Evolutionary conservation across 805 yeast species (phyloP).

Genomic region (Saturnispora kantuleensis): DNA sequence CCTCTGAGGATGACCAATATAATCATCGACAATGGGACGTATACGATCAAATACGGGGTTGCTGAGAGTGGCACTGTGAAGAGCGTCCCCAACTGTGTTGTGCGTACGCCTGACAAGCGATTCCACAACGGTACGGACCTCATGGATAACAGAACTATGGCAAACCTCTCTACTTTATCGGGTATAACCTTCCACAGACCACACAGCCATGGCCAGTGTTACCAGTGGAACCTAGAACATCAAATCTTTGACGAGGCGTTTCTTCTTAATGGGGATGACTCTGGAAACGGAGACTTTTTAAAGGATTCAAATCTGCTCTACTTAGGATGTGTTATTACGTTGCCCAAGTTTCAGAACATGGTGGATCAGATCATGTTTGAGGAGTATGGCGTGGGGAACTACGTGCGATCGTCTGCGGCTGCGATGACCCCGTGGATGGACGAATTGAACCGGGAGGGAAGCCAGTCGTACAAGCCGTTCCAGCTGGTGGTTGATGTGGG

Average conservation of each 20-base stretch:
- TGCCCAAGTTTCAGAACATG: conserved; percentile 72
- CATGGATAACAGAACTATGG: conserved; percentile 25
- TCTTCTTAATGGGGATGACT: conserved; percentile 27
- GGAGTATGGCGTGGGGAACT: conserved; percentile 71
- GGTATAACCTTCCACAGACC: conserved; percentile 73
- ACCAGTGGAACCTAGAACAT: conserved; percentile 85
- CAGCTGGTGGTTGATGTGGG: conserved; percentile 83
- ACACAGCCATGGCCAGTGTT: conserved; percentile 76
- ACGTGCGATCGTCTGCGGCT: conserved; percentile 57
- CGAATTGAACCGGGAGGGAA: not conserved
- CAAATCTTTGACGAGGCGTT: conserved; percentile 84
- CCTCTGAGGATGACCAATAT: conserved; percentile 25
- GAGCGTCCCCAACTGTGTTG: conserved; percentile 57
- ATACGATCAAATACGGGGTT: conserved; percentile 60
- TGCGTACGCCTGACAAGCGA: conserved; percentile 66
- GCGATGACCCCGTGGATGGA: conserved; percentile 50
- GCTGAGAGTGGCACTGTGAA: conserved; percentile 34
- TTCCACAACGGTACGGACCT: conserved; percentile 66
- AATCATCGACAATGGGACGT: conserved; percentile 86
- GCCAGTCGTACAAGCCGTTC: conserved; percentile 37
- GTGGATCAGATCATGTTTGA: conserved; percentile 91
- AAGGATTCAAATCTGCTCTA: conserved; percentile 50
- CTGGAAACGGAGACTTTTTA: conserved; percentile 30
- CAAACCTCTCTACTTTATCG: conserved; percentile 45
- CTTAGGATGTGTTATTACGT: conserved; percentile 72